Evolutionary conservation across 768 basidiomycete genomes (phyloP).

Genomic region (Russula sp.): DNA sequence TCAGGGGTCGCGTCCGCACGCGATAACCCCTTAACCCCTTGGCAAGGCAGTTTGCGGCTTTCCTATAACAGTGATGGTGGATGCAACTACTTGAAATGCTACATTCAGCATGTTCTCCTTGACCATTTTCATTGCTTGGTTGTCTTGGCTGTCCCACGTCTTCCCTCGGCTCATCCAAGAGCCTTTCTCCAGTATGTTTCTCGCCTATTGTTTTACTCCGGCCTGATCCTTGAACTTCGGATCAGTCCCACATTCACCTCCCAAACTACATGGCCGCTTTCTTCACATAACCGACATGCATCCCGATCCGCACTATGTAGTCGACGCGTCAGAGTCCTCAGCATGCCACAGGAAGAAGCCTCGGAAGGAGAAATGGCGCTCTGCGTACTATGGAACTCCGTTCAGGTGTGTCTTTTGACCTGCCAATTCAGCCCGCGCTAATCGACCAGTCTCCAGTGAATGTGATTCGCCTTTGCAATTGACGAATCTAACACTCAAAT

Average conservation of each 20-base stretch:
- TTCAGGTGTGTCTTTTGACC: slow-evolving; percentile 45
- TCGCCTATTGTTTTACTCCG: not conserved
- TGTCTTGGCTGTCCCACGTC: slow-evolving; percentile 1
- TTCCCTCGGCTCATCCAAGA: slow-evolving; percentile 12
- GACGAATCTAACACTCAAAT: slow-evolving; percentile 80
- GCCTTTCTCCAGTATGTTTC: slow-evolving; percentile 12
- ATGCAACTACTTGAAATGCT: not conserved
- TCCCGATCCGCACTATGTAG: slow-evolving; percentile 63
- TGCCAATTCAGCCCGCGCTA: not conserved
- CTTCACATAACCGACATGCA: slow-evolving; percentile 83
- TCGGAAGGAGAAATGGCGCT: slow-evolving; percentile 45
- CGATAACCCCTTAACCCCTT: not conserved
- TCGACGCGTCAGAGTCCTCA: slow-evolving; percentile 46
- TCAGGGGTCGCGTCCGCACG: not conserved
- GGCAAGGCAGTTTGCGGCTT: not conserved
- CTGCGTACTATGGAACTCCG: slow-evolving; percentile 63
- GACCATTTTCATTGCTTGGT: not conserved
- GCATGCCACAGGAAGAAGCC: slow-evolving; percentile 62
- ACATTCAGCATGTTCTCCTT: slow-evolving; percentile 14
- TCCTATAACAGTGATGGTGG: not conserved
- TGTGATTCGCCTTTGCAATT: slow-evolving; percentile 79
- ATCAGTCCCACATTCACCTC: slow-evolving; percentile 20
- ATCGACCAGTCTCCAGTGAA: slow-evolving; percentile 37
- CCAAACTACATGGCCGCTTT: slow-evolving; percentile 63
- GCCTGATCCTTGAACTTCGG: not conserved